Evolutionary conservation across 345 rosid species (phyloP).

Genomic region (Brassica incana): DNA sequence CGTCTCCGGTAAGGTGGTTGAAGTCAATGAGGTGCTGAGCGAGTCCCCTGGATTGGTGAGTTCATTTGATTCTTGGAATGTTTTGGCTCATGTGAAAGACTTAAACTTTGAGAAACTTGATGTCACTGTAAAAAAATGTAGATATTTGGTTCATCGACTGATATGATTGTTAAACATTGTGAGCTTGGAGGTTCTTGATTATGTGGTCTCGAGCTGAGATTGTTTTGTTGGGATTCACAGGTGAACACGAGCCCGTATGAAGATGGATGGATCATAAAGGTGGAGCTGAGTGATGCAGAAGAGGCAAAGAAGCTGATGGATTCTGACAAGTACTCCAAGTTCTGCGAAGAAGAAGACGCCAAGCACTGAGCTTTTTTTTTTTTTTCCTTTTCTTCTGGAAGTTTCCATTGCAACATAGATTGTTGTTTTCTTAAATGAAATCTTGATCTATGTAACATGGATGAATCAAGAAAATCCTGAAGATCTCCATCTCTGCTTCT

Average conservation of each 20-base stretch:
- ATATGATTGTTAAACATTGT: background rate
- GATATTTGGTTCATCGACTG: background rate
- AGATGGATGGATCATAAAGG: slow-evolving; percentile 88
- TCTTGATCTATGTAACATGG: slow-evolving; percentile 1
- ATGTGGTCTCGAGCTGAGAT: background rate
- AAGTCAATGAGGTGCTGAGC: slow-evolving; percentile 64
- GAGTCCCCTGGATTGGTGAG: slow-evolving; percentile 81
- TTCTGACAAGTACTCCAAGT: slow-evolving; percentile 72
- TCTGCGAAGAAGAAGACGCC: slow-evolving; percentile 94
- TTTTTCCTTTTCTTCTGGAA: background rate
- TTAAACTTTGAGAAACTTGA: background rate
- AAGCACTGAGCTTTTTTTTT: slow-evolving; percentile 52
- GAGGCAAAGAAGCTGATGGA: slow-evolving; percentile 76
- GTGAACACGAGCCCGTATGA: slow-evolving; percentile 84
- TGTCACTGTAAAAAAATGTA: background rate
- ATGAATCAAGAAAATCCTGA: slow-evolving; percentile 11
- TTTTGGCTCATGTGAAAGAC: background rate
- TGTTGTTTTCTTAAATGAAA: background rate
- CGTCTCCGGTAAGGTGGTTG: slow-evolving; percentile 79
- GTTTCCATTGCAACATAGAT: slow-evolving; percentile 1
- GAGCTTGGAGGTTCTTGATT: background rate
- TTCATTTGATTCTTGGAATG: slow-evolving; percentile 2
- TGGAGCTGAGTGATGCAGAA: slow-evolving; percentile 54
- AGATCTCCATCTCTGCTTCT: background rate
- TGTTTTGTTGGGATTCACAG: slow-evolving; percentile 35